phyloP scores from a whole-genome alignment of 1,284 basidiomycete species.

The Sanghuangporus weigelae region DNA sequence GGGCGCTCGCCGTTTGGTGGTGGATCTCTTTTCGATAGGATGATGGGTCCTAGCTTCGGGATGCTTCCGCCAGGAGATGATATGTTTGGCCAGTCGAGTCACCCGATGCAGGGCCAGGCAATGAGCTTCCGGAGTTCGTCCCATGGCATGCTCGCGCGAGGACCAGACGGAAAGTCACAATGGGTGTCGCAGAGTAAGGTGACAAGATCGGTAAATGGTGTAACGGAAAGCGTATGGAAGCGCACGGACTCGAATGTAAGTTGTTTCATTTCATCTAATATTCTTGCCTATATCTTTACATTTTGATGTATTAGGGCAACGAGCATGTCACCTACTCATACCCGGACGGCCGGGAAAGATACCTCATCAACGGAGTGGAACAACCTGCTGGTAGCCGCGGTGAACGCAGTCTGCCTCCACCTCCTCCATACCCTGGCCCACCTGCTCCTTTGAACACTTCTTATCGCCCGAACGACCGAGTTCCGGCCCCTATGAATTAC shows the following conservation, averaged over 20 bases:
- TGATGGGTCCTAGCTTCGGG: constrained; percentile 7
- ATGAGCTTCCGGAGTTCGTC: constrained; percentile 10
- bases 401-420: constrained; percentile 14
- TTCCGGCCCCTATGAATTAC: background rate
- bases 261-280: background rate
- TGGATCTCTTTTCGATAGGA: background rate
- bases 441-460: background rate
- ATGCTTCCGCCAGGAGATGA: constrained; percentile 1
- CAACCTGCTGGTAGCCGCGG: constrained; percentile 32
- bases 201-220: constrained; percentile 56
- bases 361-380: constrained; percentile 66
- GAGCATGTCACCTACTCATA: constrained; percentile 60
- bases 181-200: constrained; percentile 52
- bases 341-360: constrained; percentile 58
- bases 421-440: constrained; percentile 14
- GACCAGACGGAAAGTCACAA: constrained; percentile 22
- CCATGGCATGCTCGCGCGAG: constrained; percentile 16
- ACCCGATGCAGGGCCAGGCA: background rate
- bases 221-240: constrained; percentile 54
- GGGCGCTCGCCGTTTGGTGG: constrained; percentile 10
- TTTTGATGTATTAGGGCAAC: constrained; percentile 47
- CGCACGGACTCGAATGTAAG: constrained; percentile 52
- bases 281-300: background rate
- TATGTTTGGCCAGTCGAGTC: background rate
- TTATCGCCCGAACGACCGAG: background rate